Base-by-base conservation (phyloP, 176 grass and related monocot species). In the Tillandsia leiboldiana region DNA sequence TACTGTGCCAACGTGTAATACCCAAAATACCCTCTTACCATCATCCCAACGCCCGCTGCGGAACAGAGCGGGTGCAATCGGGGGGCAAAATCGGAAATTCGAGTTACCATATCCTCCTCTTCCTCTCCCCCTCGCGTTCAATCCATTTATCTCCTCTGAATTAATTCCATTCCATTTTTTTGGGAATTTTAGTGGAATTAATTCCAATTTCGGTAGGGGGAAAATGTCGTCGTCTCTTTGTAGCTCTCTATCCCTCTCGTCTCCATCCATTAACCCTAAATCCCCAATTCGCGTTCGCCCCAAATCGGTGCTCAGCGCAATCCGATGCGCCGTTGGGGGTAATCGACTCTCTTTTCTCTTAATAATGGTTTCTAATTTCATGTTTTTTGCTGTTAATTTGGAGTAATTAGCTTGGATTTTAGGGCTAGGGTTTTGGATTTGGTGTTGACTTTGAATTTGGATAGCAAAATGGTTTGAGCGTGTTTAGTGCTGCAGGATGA, bases 251-350 rank as follows among this genome's bases (percentile, higher is more conserved):
- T 89, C 92, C 50, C 78, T 84, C 28, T 83, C 76, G 14, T 83
- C 83, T 53, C 70, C 86, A 13, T 85, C 75, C 28, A 42, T 77
- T 63, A 64, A 75, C 64, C 71, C 81, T 53, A 73, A 76, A 76
- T 70, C 83, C 11, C 10, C 72, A 8, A 18, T 72, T 50, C 42
- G 71, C 20, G 58, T 26, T 66, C 64, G 50, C 29, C 65, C 76
- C 7, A 84, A 79, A 70, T 79, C 76, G 47, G 71, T 65, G 66
- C 67, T 69, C 26, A 53, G 67, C 15, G 48, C 81, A 12, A 48
- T 83, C 83, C 82, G 86, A 63, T 96, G 89, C 79, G 73, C 84
- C 67, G 71, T 96, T 63, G 93, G 89, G 83, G 92, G 93, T 96
- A 51, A 70, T 22, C 9, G 12, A 33, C 65, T 42, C 27, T 23